Base-by-base conservation (phyloP, 768 basidiomycete genomes). In the Russula ochroleuca region DNA sequence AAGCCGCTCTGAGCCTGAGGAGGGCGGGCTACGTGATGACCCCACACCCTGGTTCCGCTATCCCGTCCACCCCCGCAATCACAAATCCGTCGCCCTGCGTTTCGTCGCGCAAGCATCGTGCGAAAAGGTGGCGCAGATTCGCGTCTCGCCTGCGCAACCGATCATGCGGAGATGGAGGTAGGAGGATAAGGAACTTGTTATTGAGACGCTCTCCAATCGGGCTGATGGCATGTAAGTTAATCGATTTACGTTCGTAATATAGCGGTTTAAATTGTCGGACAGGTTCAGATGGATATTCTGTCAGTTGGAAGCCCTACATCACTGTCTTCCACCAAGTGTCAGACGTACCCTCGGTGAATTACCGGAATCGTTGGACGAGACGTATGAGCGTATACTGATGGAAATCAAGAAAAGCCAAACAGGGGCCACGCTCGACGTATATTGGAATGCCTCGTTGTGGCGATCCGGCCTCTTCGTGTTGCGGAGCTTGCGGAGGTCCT, bases 11-110 rank as follows among this genome's bases (percentile, higher is more conserved):
- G 78, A 81, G 43, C 77, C 78, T 41, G 80, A 81, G 63, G 80
- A 80, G 62, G 80, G 80, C 45, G 80, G 79, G 65, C 74, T 81
- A 10, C 74, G 73, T 61, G 80, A 81, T 61, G 80, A 80, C 28
- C 62, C 51, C 28, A 48, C 65, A 5, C 62, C 67, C 8, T 50
- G 33, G 6, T 38, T 11, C 43, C 70, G 19, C 65, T 54, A 14
- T 59, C 69, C 48, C 17, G 72, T 49, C 60, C 49, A 28, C 50
- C 69, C n/a, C 38, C 67, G 59, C 70, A 28, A 5, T 5, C 28
- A 28, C 28, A 5, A 28, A 28, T 28, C 28, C 28, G 28, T 28
- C 28, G 5, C 28, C 28, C 28, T 28, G 28, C 28, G 5, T 28
- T 28, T 28, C 28, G 28, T 28, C 28, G 28, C 28, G 5, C 28